Base-by-base conservation (phyloP, 257 asterid genomes). In the Lithospermum erythrorhizon region DNA sequence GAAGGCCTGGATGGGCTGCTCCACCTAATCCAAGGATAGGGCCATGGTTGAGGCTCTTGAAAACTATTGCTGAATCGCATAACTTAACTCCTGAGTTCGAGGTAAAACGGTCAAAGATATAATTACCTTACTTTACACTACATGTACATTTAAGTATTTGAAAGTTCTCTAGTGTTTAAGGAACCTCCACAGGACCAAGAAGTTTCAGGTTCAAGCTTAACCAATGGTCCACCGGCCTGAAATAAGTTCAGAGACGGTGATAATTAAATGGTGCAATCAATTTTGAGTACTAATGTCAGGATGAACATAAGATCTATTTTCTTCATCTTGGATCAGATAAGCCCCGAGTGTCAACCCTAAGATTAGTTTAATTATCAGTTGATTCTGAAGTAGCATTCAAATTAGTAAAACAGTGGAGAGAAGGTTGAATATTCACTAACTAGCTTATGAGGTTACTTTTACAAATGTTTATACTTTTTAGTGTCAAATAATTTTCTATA, bases 1-100 rank as follows among this genome's bases (percentile, higher is more conserved):
- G 79, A 32, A 74, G 63, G 62, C 76, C 76, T 27, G 79, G 73
- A 37, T 74, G 79, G 76, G 79, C 76, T 19, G 79, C 79, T 62
- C 79, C 68, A 17, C 79, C 79, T 57, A 74, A 66, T 55, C 76
- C 76, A 24, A 70, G 79, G 30, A 70, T 74, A 58, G 79, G 79
- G 18, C 73, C 79, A 6, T 74, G 79, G 79, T 65, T 74, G 63
- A 70, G 73, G 62, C 73, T 70, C 21, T 55, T 74, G 75, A 70
- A 70, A 56, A 51, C 53, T 18, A 66, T 74, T 63, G 76, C 76
- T 21, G 65, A 59, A 17, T 66, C 79, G 21, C 79, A 66, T 21
- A 70, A 62, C 51, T 65, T 70, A 21, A 63, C 65, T 29, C 76
- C 79, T 59, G 79, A 74, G 58, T 74, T 74, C 21, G 73, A 70